Conservation (phyloP, 2,329 filamentous ascomycete genomes). For the Botrytis paeoniae region DNA sequence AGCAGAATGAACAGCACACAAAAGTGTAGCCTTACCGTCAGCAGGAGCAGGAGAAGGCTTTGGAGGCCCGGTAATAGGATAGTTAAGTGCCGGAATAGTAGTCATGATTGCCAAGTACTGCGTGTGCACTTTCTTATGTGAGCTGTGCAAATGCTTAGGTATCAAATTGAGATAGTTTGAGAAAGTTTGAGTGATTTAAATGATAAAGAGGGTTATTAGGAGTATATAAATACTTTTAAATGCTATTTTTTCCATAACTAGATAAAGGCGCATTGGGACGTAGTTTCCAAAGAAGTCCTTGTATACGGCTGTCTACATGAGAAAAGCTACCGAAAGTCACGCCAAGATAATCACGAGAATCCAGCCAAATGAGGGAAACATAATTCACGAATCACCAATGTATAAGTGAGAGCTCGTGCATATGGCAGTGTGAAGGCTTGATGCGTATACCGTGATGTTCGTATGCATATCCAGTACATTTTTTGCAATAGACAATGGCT, state of each 20-base stretch:
- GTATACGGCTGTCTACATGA: not conserved
- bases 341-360: slow-evolving; percentile 13
- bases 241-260: not conserved
- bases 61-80: slow-evolving; percentile 28
- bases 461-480: slow-evolving; percentile 8
- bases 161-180: not conserved
- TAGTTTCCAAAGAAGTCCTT: not conserved
- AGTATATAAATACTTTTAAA: not conserved
- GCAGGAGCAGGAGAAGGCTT: slow-evolving; percentile 23
- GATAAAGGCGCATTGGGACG: not conserved
- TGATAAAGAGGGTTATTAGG: not conserved
- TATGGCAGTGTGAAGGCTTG: not conserved
- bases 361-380: slow-evolving; percentile 1
- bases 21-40: slow-evolving; percentile 22
- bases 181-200: slow-evolving; percentile 16
- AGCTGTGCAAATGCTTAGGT: not conserved
- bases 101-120: not conserved
- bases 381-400: not conserved
- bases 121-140: not conserved
- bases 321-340: not conserved
- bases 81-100: slow-evolving; percentile 26
- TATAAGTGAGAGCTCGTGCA: slow-evolving; percentile 3
- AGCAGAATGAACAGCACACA: not conserved
- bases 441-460: not conserved
- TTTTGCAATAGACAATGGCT: not conserved